Percentiles rank a stretch among this genome's conserved stretches.
Evolutionary conservation across 2,329 filamentous ascomycete species (phyloP).

Genomic region (Ascochyta clinopodiicola): DNA sequence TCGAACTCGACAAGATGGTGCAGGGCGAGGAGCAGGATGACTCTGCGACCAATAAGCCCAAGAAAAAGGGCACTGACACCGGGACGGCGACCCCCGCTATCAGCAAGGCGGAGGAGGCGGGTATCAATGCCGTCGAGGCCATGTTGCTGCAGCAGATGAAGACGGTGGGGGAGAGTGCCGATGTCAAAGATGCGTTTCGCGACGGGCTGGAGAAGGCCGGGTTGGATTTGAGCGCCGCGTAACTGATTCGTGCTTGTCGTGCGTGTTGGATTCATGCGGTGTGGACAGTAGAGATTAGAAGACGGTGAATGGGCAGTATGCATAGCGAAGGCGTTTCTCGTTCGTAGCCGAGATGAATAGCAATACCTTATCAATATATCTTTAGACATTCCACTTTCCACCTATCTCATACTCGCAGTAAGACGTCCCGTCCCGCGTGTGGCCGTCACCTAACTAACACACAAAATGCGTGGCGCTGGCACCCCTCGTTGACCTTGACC

Average conservation of each 20-base stretch:
- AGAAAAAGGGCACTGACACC: conserved; percentile 24
- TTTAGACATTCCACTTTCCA: no score
- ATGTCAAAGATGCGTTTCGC: conserved; percentile 52
- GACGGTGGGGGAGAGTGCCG: conserved; percentile 21
- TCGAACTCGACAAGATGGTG: conserved; percentile 82
- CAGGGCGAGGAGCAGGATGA: conserved; percentile 64
- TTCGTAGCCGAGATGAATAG: not conserved
- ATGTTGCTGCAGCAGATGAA: conserved; percentile 49
- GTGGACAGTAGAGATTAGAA: no score
- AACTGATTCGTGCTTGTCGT: not conserved
- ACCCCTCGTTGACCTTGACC: no score
- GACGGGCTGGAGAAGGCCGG: conserved; percentile 51
- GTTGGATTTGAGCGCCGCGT: conserved; percentile 43
- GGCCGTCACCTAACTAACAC: no score
- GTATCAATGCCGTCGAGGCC: conserved; percentile 46
- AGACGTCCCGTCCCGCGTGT: no score
- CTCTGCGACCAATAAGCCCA: conserved; percentile 16
- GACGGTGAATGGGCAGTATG: not conserved
- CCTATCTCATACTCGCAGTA: no score
- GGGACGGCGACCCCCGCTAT: conserved; percentile 35
- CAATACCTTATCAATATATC: not conserved
- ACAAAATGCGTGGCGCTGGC: no score
- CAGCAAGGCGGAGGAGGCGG: conserved; percentile 43
- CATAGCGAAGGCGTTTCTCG: not conserved
- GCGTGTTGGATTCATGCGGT: not conserved